Base-by-base conservation (phyloP, 208 protist genomes). In the Leishmania turanica region DNA sequence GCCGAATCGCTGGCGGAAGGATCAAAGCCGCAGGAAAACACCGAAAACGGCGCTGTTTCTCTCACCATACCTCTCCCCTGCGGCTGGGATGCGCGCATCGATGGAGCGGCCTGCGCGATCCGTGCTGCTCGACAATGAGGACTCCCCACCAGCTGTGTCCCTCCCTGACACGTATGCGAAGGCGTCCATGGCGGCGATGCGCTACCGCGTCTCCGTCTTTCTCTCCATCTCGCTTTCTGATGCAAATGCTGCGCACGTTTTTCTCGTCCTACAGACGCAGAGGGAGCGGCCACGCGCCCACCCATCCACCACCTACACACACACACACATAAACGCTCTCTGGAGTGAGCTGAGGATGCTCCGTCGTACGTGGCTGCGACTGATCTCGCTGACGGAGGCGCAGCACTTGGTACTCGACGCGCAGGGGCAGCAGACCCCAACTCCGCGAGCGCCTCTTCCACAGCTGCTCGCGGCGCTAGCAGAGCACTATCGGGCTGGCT, bases 371-470 rank as follows among this genome's bases (percentile, higher is more conserved):
- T 79, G 77, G 77, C 13, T 51, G 6, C 54, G 66, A n/a, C 45
- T 77, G 9, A 81, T 95, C 11, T 81, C 87, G 19, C 66, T 93
- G 4, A 69, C 88, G 8, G 89, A 92, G 82, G 88, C 89, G 54
- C 80, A 84, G 47, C 62, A 42, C 21, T 81, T 93, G 31, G 88
- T 95, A 42, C 60, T 88, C 3, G 88, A 91, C 58, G 68, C 80
- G 24, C 62, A 70, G 37, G 84, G 77, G n/a, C 64, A 51, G 49
- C 66, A 62, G 51, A 4, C 45, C 8, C 45, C 62, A 19, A 21
- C 68, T 9, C 37, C 84, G 17, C 64, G 65, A 31, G 81, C 74
- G 17, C 53, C 86, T 9, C 84, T 92, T 17, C 79, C 80, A 5
- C 40, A 51, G 45, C 70, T 92, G 7, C 82, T 92, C 37, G 72